Conservation (phyloP, 116 monocot genomes). For the Iris pallida region DNA sequence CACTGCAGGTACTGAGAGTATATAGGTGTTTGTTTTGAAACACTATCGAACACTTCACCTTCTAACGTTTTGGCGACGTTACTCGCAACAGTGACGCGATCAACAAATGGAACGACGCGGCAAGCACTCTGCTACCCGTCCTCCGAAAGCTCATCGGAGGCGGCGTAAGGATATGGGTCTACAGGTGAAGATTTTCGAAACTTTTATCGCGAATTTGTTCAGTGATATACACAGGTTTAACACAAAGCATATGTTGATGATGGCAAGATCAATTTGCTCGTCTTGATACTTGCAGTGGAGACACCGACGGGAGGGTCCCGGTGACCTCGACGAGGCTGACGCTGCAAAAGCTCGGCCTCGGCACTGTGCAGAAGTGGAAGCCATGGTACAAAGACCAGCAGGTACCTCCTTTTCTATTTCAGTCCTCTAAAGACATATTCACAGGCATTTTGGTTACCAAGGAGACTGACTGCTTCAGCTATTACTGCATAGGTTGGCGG, state of each 20-base stretch:
- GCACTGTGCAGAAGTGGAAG: constrained; percentile 34
- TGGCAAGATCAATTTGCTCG: constrained; percentile 11
- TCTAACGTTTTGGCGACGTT: neutral
- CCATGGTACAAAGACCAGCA: constrained; percentile 45
- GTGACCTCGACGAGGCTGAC: constrained; percentile 42
- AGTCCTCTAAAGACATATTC: neutral
- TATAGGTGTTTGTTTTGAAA: too few relatives aligned
- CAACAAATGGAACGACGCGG: constrained; percentile 47
- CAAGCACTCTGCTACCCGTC: constrained; percentile 30
- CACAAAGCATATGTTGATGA: neutral
- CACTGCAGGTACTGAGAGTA: constrained; percentile 69
- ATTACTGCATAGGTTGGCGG: constrained; percentile 40
- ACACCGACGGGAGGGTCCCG: constrained; percentile 52
- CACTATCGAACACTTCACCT: neutral
- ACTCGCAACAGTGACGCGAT: constrained; percentile 29
- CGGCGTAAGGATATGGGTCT: constrained; percentile 65
- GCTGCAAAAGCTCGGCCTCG: constrained; percentile 38
- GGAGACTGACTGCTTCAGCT: neutral
- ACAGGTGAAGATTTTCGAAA: constrained; percentile 29
- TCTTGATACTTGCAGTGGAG: constrained; percentile 20
- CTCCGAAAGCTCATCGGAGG: constrained; percentile 51
- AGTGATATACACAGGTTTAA: neutral
- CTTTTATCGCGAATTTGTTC: neutral
- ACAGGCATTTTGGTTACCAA: neutral
- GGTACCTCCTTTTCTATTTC: constrained; percentile 16